Evolutionary conservation across 2,329 filamentous ascomycete species (phyloP), one percentile per base, ranked within the genome.

Genomic region (Bipolaris zeicola): DNA sequence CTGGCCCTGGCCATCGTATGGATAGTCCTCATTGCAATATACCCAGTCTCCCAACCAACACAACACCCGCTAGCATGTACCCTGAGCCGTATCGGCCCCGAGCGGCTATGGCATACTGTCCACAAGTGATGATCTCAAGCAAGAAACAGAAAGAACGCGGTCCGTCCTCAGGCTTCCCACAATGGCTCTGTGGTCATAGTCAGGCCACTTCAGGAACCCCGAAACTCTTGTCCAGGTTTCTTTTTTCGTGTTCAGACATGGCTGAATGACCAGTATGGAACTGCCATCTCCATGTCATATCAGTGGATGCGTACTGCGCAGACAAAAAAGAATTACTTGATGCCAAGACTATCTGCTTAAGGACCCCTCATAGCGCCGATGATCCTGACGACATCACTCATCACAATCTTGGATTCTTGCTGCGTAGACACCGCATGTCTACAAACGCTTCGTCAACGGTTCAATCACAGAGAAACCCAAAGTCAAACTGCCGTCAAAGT

Each of bases 81-180:
- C 16, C 47, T 41, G 38, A 13, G 3, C 37, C 8, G 13, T 41
- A 20, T 13, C 18, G 20, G 14, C 24, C 11, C 33, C 42, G 10
- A 18, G 22, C 16, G 13, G 14, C 41, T 22, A 26, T 38, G 13
- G 43, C 18, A 37, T 22, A 14, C 10, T 48, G 33, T 54, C 45
- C 8, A 31, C 22, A 41, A 28, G 28, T 36, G 28, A 47, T 37
- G 31, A 46, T 39, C 28, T 47, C 7, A 18, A 37, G 22, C 31
- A 20, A 36, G 16, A 26, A 14, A 42, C 28, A 36, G 16, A 31
- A 56, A 52, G 31, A 36, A 42, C 52, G 44, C 31, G 28, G 45
- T 13, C 42, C 42, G 16, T 42, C n/a, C 18, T 42, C 16, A 42
- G 53, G 49, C 49, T 47, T 22, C 22, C 20, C 13, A 37, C 13